Base-by-base conservation (phyloP, 2,329 filamentous ascomycete species). In the Plenodomus lindquistii region DNA sequence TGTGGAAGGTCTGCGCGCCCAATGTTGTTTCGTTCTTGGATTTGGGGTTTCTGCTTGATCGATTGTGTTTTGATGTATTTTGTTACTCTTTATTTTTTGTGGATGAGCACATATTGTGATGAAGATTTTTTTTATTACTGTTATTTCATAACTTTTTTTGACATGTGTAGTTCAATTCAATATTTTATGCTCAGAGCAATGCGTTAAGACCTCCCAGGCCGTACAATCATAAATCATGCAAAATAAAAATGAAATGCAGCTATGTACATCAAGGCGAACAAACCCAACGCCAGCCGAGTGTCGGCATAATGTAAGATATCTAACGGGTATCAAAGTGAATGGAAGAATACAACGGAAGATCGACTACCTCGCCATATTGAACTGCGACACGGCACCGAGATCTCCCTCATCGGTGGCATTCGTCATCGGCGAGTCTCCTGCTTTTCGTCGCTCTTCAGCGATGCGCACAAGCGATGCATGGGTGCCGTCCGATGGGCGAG, bases 401-500 rank as follows among this genome's bases (percentile, higher is more conserved):
- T 44, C 38, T n/a, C 22, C 35, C 37, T 52, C 44, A 20, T 45
- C 37, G 13, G 49, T 38, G n/a, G 44, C 35, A 24, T 50, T 42
- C 16, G 44, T 42, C 34, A 43, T 41, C n/a, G 63, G 61, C 19
- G 66, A 61, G 40, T 56, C 44, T 16, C 51, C 63, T n/a, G 43
- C 54, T 24, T 58, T 56, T 16, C 63, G 66, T 17, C 53, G 48
- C 36, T 66, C 57, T 40, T 66, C 59, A 10, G 69, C 69, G 27
- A 63, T 54, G 16, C 57, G 53, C 9, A 72, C 56, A 18, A 72
- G 42, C 16, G 58, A 54, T n/a, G 54, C 57, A 39, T 67, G 59
- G n/a, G 55, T 50, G 6, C 67, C 69, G 48, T 72, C 69, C 4
- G 65, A 64, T 9, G 48, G 42, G 11, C 67, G 66, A n/a, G 61